A percentile compares a stretch with the other conserved stretches of the same genome.
phyloP scores from a whole-genome alignment of 352 stramenopile species.

The Globisporangium apiculatum region DNA sequence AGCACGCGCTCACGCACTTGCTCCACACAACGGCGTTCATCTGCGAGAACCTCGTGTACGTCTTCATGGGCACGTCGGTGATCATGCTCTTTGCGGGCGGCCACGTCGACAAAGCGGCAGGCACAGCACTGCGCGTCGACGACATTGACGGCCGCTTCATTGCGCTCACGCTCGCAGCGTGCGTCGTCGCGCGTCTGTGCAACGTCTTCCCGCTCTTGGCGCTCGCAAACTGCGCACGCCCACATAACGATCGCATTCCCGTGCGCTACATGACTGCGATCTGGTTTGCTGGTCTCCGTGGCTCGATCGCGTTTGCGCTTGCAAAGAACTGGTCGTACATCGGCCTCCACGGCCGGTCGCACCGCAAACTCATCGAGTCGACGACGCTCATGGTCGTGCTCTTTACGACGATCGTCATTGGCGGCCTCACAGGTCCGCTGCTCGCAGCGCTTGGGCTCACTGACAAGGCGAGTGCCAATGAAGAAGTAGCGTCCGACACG shows the following conservation, averaged over 20 bases:
- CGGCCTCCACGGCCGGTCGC: constrained; percentile 50
- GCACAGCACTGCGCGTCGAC: constrained; percentile 53
- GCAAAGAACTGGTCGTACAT: constrained; percentile 84
- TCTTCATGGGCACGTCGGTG: constrained; percentile 84
- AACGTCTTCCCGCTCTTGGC: constrained; percentile 76
- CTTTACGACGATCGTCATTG: constrained; percentile 80
- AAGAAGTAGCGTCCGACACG: constrained; percentile 32
- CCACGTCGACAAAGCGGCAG: constrained; percentile 48
- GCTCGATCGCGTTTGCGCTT: constrained; percentile 91
- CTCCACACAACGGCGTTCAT: constrained; percentile 80
- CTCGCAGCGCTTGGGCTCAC: constrained; percentile 42
- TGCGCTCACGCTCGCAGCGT: constrained; percentile 60
- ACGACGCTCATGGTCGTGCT: constrained; percentile 85
- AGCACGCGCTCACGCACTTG: constrained; percentile 81
- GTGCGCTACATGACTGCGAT: constrained; percentile 80
- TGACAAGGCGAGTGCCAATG: constrained; percentile 13
- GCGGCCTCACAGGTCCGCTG: constrained; percentile 66
- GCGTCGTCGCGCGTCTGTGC: constrained; percentile 59
- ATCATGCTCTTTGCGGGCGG: constrained; percentile 72
- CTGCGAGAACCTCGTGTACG: constrained; percentile 78
- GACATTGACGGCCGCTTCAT: constrained; percentile 84
- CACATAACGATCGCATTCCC: constrained; percentile 45
- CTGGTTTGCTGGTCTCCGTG: constrained; percentile 91
- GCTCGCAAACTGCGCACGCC: constrained; percentile 64
- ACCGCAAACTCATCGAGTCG: constrained; percentile 78